These are phyloP conservation scores for Dactylellina sp. DNA, from an alignment of 2,329 filamentous ascomycete species.

Conservation along the genomic window DNA sequence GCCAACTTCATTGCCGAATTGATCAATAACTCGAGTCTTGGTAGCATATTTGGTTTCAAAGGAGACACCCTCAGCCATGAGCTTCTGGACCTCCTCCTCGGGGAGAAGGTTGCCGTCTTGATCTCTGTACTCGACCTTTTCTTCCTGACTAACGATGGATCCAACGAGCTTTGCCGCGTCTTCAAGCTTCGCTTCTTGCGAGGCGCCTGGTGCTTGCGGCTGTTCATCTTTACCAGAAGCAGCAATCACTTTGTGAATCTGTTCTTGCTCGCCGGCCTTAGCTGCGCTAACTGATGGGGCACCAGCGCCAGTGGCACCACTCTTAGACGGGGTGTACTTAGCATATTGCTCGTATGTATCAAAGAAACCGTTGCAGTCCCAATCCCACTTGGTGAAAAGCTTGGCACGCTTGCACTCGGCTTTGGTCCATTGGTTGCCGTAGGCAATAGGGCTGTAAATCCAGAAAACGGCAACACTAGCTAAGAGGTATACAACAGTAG, in stretches of 20 bases:
- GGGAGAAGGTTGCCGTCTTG: constrained; percentile 90
- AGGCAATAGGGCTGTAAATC: constrained; percentile 88
- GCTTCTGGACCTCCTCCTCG: constrained; percentile 81
- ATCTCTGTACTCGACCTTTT: constrained; percentile 93
- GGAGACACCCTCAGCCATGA: constrained; percentile 86
- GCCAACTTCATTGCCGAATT: constrained; percentile 79
- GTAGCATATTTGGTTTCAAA: constrained; percentile 97
- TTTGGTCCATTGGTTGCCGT: constrained; percentile 95
- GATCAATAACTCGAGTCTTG: constrained; percentile 85
- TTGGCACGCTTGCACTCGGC: constrained; percentile 86
- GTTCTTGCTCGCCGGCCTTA: constrained; percentile 42
- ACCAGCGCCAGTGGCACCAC: constrained; percentile 29
- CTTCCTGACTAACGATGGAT: constrained; percentile 72
- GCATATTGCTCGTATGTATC: constrained; percentile 51
- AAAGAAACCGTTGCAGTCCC: constrained; percentile 92
- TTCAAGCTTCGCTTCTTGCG: constrained; percentile 39
- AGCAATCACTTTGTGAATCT: constrained; percentile 30
- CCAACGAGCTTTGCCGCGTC: constrained; percentile 60
- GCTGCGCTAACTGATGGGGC: constrained; percentile 16
- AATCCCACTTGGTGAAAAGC: constrained; percentile 91
- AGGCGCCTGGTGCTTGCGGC: constrained; percentile 25
- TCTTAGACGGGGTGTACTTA: constrained; percentile 45
- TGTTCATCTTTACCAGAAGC: constrained; percentile 44
- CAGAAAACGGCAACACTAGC: constrained; percentile 80
- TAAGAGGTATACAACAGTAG: constrained; percentile 78